Percentiles rank a stretch among this genome's conserved stretches.
Evolutionary conservation across 2,329 filamentous ascomycete genomes (phyloP).

Genomic region (Eutypella sp.): DNA sequence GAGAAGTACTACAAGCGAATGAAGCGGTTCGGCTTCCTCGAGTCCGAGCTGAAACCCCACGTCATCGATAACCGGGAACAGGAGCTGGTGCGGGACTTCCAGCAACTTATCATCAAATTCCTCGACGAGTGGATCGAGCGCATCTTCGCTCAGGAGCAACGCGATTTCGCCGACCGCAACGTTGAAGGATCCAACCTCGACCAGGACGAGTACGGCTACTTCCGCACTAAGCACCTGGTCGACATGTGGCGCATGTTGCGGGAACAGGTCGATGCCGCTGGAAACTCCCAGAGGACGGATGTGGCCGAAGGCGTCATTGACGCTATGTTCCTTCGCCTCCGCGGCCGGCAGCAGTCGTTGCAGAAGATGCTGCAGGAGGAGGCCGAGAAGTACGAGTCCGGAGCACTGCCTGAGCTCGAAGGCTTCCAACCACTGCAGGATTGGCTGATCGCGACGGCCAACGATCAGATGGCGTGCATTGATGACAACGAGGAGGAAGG

Average conservation of each 20-base stretch:
- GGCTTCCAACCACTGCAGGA: slow-evolving; percentile 80
- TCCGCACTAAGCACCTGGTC: slow-evolving; percentile 84
- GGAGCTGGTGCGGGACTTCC: slow-evolving; percentile 89
- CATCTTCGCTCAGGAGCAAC: slow-evolving; percentile 77
- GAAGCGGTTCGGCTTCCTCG: slow-evolving; percentile 76
- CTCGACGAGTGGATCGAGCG: slow-evolving; percentile 97
- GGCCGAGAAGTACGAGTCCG: slow-evolving; percentile 64
- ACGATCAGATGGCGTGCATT: slow-evolving; percentile 97
- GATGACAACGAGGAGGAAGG: slow-evolving; percentile 80
- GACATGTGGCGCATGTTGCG: slow-evolving; percentile 97
- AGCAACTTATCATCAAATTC: slow-evolving; percentile 89
- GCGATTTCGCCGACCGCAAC: slow-evolving; percentile 73
- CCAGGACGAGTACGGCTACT: slow-evolving; percentile 81
- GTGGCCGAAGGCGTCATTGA: slow-evolving; percentile 94
- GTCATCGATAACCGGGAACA: slow-evolving; percentile 85
- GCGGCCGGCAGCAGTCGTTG: slow-evolving; percentile 78
- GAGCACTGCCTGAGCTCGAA: slow-evolving; percentile 50
- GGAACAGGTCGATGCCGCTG: slow-evolving; percentile 83
- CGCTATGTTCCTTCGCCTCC: slow-evolving; percentile 86
- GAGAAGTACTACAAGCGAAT: slow-evolving; percentile 97
- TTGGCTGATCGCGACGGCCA: slow-evolving; percentile 94
- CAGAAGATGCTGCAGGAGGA: slow-evolving; percentile 86
- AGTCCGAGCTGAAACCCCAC: slow-evolving; percentile 75
- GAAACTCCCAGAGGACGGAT: slow-evolving; percentile 78
- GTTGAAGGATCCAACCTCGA: slow-evolving; percentile 73